These are phyloP conservation scores for Geotrichum citri-aurantii DNA, from an alignment of 1,139 yeast species.

Conservation along the genomic window DNA sequence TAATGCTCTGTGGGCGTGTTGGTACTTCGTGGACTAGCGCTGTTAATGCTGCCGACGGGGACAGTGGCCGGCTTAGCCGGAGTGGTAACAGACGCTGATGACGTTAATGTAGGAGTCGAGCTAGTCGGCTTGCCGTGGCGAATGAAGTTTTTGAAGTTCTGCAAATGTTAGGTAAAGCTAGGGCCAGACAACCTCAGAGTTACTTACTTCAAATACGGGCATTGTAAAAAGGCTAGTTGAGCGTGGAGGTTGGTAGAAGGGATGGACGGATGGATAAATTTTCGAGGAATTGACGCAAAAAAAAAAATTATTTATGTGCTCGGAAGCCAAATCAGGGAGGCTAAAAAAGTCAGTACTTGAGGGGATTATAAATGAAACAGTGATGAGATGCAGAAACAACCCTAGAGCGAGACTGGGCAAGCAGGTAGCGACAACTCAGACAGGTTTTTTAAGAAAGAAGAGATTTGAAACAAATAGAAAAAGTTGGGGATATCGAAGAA, in stretches of 20 bases:
- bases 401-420: neutral
- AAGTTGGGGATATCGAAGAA: too few species aligned
- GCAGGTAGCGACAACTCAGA: neutral
- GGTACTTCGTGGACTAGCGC: neutral
- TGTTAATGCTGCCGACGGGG: neutral
- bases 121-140: constrained; percentile 12
- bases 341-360: neutral
- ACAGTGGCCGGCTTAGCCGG: neutral
- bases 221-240: too few species aligned
- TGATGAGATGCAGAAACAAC: neutral
- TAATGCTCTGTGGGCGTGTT: neutral
- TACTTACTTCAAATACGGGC: constrained; percentile 17
- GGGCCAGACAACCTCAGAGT: neutral
- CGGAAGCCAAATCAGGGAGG: neutral
- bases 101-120: neutral
- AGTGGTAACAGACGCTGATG: neutral
- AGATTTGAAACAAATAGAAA: too few species aligned
- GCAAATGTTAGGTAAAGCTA: neutral
- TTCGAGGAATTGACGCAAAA: neutral
- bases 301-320: neutral
- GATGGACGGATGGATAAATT: neutral
- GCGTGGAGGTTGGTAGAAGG: neutral
- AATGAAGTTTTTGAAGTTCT: constrained; percentile 15
- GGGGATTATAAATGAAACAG: neutral
- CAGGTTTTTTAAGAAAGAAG: neutral